Conservation (phyloP, 148 eudicot species). For the Pouteria glomerata region DNA sequence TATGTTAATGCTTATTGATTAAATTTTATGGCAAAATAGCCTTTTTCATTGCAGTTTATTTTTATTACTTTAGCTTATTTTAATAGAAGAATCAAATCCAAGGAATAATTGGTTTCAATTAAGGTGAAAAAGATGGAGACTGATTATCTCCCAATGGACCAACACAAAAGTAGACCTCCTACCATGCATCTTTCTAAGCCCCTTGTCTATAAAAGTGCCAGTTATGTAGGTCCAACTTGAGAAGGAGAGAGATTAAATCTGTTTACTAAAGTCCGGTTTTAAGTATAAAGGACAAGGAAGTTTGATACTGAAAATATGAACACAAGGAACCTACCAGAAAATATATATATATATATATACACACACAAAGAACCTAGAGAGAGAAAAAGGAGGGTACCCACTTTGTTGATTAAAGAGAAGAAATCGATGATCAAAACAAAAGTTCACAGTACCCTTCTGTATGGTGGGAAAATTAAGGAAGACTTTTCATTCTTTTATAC, state of each 20-base stretch:
- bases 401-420: conserved; percentile 4
- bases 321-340: no score
- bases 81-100: conserved; percentile 16
- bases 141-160: conserved; percentile 13
- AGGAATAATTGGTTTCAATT: conserved; percentile 15
- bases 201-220: conserved; percentile 14
- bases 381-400: neutral
- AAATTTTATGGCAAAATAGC: no score
- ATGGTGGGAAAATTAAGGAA: neutral
- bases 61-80: no score
- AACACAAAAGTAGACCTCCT: conserved; percentile 13
- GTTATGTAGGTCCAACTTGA: conserved; percentile 1
- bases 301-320: neutral
- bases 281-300: neutral
- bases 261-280: no score
- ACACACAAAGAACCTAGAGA: no score
- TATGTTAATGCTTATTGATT: no score
- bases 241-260: no score
- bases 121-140: neutral
- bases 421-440: neutral
- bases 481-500: no score
- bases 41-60: no score
- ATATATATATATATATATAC: no score
- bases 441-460: neutral
- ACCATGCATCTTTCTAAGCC: neutral